phyloP scores from a whole-genome alignment of 1,284 basidiomycete genomes.

The Moesziomyces globuligerus region DNA sequence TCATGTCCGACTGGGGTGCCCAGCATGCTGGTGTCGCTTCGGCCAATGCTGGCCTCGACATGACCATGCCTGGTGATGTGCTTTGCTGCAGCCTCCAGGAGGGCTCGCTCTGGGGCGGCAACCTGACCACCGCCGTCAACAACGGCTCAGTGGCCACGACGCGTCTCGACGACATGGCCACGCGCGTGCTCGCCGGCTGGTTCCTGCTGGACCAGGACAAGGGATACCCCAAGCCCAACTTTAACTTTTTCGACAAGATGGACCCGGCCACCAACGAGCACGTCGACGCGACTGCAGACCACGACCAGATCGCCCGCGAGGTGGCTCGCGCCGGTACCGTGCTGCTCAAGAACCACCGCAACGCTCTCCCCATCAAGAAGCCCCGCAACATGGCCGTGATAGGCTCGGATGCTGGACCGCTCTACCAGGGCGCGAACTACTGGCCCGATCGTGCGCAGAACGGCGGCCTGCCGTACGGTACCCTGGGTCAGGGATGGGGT shows the following conservation, averaged over 20 bases:
- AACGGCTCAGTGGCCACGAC: conserved; percentile 76
- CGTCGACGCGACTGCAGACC: conserved; percentile 79
- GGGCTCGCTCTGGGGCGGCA: conserved; percentile 54
- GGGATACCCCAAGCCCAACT: conserved; percentile 60
- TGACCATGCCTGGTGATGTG: conserved; percentile 69
- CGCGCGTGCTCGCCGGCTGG: conserved; percentile 64
- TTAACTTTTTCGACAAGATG: conserved; percentile 52
- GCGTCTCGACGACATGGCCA: conserved; percentile 71
- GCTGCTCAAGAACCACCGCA: conserved; percentile 76
- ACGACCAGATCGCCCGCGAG: conserved; percentile 75
- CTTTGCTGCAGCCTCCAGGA: conserved; percentile 33
- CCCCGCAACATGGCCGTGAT: conserved; percentile 53
- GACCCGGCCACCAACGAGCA: conserved; percentile 71
- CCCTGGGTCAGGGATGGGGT: conserved; percentile 85
- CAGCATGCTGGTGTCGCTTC: conserved; percentile 63
- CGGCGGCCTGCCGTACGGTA: conserved; percentile 72
- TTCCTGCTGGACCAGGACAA: conserved; percentile 68
- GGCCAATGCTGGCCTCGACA: conserved; percentile 76
- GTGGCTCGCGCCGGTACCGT: conserved; percentile 80
- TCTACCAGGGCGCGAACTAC: conserved; percentile 77
- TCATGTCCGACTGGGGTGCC: conserved; percentile 65
- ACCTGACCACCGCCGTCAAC: conserved; percentile 75
- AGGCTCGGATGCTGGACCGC: conserved; percentile 75
- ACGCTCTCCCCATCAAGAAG: conserved; percentile 48
- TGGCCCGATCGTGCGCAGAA: conserved; percentile 72